A percentile compares a stretch with the other conserved stretches of the same genome.
Conservation (phyloP, 2,329 filamentous ascomycete genomes). For the Colletotrichum brevisporum region DNA sequence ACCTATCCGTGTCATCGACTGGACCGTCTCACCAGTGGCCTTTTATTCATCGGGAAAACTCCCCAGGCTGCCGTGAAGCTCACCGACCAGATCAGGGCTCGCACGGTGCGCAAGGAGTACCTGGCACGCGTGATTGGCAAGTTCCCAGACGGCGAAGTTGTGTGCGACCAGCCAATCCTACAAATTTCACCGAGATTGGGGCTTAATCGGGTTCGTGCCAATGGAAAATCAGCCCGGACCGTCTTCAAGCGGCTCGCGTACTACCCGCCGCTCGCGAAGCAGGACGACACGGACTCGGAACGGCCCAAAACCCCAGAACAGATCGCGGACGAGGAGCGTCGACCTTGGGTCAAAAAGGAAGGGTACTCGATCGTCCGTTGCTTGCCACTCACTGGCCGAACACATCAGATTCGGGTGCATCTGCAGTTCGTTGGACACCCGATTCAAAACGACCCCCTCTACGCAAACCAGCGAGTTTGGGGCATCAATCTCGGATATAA, state of each 20-base stretch:
- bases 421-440: conserved; percentile 95
- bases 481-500: conserved; percentile 81
- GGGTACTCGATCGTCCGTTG: conserved; percentile 97
- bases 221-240: conserved; percentile 89
- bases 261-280: conserved; percentile 71
- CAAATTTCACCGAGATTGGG: conserved; percentile 96
- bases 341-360: conserved; percentile 68
- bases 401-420: conserved; percentile 95
- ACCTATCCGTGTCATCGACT: conserved; percentile 89
- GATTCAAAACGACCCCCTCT: conserved; percentile 97
- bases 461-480: conserved; percentile 94
- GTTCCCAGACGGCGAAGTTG: conserved; percentile 91
- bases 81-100: conserved; percentile 79
- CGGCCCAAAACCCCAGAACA: conserved; percentile 45
- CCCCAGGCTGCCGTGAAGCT: conserved; percentile 83
- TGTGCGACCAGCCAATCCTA: conserved; percentile 94
- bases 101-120: conserved; percentile 95
- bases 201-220: conserved; percentile 93
- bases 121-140: conserved; percentile 90
- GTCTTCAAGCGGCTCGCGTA: conserved; percentile 95
- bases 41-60: conserved; percentile 98
- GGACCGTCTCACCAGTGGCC: conserved; percentile 92
- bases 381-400: conserved; percentile 91
- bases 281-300: conserved; percentile 43
- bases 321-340: conserved; percentile 44